These are phyloP conservation scores for Phialemonium atrogriseum DNA, from an alignment of 2,329 filamentous ascomycete species.

Conservation along the genomic window DNA sequence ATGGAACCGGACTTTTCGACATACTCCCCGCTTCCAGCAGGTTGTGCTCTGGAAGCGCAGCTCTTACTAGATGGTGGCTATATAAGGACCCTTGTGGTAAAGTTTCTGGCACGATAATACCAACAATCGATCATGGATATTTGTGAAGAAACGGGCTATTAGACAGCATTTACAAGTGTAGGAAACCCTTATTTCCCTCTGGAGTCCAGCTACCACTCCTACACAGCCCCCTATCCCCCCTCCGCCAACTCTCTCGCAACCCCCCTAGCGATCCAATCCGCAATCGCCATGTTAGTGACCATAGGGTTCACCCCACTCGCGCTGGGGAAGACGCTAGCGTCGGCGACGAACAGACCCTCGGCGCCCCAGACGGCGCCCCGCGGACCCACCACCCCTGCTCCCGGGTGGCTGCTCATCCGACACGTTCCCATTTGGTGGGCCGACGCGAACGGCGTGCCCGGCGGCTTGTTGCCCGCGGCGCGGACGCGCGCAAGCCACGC, in stretches of 20 bases:
- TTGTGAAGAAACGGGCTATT: no score
- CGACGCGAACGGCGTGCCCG: conserved; percentile 49
- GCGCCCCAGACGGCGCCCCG: conserved; percentile 57
- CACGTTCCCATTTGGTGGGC: conserved; percentile 79
- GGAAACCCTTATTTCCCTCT: background rate
- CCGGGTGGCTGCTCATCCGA: conserved; percentile 53
- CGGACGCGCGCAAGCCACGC: conserved; percentile 49
- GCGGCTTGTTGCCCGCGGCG: conserved; percentile 38
- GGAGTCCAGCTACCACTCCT: no score
- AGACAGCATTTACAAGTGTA: no score
- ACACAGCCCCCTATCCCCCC: conserved; percentile 5
- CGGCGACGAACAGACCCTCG: conserved; percentile 59
- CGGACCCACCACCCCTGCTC: conserved; percentile 49
- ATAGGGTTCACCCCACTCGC: conserved; percentile 78
- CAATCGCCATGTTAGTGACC: conserved; percentile 66
- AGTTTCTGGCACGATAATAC: no score
- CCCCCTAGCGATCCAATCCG: conserved; percentile 55
- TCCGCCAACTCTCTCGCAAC: conserved; percentile 38
- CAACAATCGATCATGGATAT: no score
- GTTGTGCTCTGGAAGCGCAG: no score
- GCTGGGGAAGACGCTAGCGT: conserved; percentile 68
- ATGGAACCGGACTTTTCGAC: no score
- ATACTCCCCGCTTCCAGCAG: no score
- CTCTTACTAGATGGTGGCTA: no score
- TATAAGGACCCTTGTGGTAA: no score